Evolutionary conservation across 2,329 filamentous ascomycete genomes (phyloP).

Genomic region (Colletotrichum theobromicola): DNA sequence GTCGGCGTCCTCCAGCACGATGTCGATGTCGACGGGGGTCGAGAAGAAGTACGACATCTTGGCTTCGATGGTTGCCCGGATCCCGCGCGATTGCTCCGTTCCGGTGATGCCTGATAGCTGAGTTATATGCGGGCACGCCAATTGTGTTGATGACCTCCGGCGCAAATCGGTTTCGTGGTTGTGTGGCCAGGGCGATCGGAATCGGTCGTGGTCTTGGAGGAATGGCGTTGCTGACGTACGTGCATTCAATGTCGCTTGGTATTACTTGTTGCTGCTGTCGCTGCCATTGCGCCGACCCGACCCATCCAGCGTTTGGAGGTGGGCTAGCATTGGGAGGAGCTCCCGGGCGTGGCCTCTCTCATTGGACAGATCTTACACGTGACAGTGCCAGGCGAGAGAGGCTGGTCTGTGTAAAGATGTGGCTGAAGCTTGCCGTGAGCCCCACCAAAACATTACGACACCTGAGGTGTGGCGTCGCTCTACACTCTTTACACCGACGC

Average conservation of each 20-base stretch:
- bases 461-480: background rate
- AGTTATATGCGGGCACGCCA: background rate
- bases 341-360: background rate
- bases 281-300: background rate
- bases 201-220: background rate
- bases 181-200: background rate
- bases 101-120: background rate
- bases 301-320: constrained; percentile 1
- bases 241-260: background rate
- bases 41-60: constrained; percentile 98
- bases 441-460: background rate
- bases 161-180: background rate
- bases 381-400: background rate
- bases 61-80: constrained; percentile 20
- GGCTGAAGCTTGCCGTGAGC: background rate
- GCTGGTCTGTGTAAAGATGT: background rate
- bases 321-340: constrained; percentile 6
- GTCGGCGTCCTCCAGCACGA: constrained; percentile 94
- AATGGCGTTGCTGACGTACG: constrained; percentile 17
- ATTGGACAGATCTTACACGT: constrained; percentile 1
- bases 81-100: constrained; percentile 1
- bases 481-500: background rate
- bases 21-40: constrained; percentile 97
- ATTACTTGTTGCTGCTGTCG: background rate
- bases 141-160: background rate